Conservation (phyloP, 2,329 filamentous ascomycete species). For the Didymellaceae sp. region DNA sequence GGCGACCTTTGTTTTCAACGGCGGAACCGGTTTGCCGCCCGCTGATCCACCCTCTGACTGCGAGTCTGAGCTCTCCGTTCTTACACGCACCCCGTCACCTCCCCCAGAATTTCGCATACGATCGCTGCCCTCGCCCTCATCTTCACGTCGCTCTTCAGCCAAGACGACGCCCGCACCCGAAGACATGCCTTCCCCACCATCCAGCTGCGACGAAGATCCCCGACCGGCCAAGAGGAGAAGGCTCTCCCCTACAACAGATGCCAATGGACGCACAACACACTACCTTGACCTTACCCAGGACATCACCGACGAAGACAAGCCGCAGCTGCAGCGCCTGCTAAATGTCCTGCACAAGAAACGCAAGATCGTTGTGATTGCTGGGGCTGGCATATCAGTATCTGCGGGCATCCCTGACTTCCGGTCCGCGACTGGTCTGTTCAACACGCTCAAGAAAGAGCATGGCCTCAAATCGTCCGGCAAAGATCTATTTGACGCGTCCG, state of each 20-base stretch:
- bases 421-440: slow-evolving; percentile 88
- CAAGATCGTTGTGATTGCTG: slow-evolving; percentile 96
- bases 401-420: slow-evolving; percentile 98
- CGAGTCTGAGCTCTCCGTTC: slow-evolving; percentile 39
- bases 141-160: slow-evolving; percentile 55
- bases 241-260: slow-evolving; percentile 43
- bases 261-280: slow-evolving; percentile 77
- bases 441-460: slow-evolving; percentile 81
- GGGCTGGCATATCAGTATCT: slow-evolving; percentile 95
- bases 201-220: slow-evolving; percentile 65
- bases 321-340: slow-evolving; percentile 72
- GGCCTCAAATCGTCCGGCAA: slow-evolving; percentile 94
- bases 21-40: slow-evolving; percentile 48
- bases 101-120: slow-evolving; percentile 36
- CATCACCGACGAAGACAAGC: slow-evolving; percentile 62
- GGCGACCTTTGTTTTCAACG: slow-evolving; percentile 26
- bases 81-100: slow-evolving; percentile 42
- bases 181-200: slow-evolving; percentile 51
- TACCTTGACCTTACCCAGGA: slow-evolving; percentile 74
- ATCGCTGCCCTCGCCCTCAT: slow-evolving; percentile 49
- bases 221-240: slow-evolving; percentile 79
- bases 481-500: slow-evolving; percentile 94
- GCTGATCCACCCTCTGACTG: slow-evolving; percentile 49
- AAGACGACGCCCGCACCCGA: slow-evolving; percentile 56
- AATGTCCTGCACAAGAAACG: slow-evolving; percentile 83